A percentile compares a stretch with the other conserved stretches of the same genome.
Evolutionary conservation across 2,329 filamentous ascomycete species (phyloP).

Genomic region (Sporothrix variecibatus): DNA sequence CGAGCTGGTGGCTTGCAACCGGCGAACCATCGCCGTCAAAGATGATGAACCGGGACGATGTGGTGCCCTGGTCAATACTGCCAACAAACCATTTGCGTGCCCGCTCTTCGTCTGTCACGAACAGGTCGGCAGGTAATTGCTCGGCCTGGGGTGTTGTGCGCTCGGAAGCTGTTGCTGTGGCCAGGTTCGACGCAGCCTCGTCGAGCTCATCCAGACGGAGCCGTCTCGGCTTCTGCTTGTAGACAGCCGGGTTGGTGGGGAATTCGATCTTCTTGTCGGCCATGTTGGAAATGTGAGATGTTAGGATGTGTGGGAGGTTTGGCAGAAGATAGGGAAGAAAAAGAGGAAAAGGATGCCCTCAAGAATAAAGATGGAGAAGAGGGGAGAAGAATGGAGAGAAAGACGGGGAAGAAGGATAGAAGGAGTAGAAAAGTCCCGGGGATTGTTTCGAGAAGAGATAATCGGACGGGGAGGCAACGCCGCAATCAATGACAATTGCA

Average conservation of each 20-base stretch:
- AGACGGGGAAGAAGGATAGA: not conserved
- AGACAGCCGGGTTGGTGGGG: slow-evolving; percentile 22
- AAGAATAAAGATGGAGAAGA: not conserved
- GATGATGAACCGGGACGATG: slow-evolving; percentile 85
- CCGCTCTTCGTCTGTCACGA: slow-evolving; percentile 39
- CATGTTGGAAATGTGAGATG: slow-evolving; percentile 12
- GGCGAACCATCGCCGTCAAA: slow-evolving; percentile 79
- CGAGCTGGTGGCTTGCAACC: slow-evolving; percentile 80
- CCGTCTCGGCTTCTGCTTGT: slow-evolving; percentile 24
- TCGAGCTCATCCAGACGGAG: slow-evolving; percentile 27
- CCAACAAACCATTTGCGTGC: slow-evolving; percentile 68
- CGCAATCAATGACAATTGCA: not conserved
- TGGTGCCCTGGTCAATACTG: slow-evolving; percentile 89
- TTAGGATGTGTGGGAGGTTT: not conserved
- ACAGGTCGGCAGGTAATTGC: slow-evolving; percentile 38
- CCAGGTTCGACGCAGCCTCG: slow-evolving; percentile 22
- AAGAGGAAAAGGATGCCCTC: not conserved
- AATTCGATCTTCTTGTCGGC: slow-evolving; percentile 6
- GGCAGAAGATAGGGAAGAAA: not conserved
- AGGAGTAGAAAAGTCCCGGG: not conserved
- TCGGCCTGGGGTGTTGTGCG: slow-evolving; percentile 24
- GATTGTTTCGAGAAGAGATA: not conserved
- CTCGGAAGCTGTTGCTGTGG: slow-evolving; percentile 23
- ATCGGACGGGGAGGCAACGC: not conserved
- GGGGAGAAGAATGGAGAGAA: not conserved